Percentiles rank a stretch among this genome's conserved stretches.
phyloP scores from a whole-genome alignment of 2,329 filamentous ascomycete species.

The Fusarium cicatricum region DNA sequence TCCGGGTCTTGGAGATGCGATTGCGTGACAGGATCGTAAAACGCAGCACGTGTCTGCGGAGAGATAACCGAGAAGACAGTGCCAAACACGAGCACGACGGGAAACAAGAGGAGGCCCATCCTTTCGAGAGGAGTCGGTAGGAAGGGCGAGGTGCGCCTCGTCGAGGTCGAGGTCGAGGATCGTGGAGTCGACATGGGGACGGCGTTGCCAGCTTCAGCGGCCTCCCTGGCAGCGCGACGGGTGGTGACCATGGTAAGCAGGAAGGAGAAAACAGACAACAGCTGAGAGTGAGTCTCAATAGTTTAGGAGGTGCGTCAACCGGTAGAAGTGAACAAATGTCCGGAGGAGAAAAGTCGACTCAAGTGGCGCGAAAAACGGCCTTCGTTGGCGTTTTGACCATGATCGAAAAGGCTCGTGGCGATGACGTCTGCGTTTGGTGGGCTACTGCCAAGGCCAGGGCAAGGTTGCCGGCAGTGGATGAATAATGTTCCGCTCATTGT shows the following conservation, averaged over 20 bases:
- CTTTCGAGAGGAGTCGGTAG: conserved; percentile 76
- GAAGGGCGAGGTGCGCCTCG: conserved; percentile 61
- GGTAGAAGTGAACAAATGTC: background rate
- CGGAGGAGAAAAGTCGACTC: background rate
- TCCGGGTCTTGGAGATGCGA: conserved; percentile 65
- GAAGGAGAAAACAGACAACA: background rate
- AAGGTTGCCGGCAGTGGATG: conserved; percentile 11
- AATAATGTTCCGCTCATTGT: conserved; percentile 26
- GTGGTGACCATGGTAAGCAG: conserved; percentile 39
- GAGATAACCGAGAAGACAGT: conserved; percentile 82
- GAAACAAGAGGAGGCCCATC: conserved; percentile 74
- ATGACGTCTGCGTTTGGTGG: conserved; percentile 41
- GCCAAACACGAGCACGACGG: conserved; percentile 79
- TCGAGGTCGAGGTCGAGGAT: conserved; percentile 34
- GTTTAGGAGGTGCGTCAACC: background rate
- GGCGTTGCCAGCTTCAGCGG: conserved; percentile 17
- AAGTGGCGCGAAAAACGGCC: conserved; percentile 11
- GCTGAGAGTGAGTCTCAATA: background rate
- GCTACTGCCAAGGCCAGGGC: conserved; percentile 13
- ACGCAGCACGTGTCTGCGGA: conserved; percentile 70
- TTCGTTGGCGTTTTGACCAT: conserved; percentile 26
- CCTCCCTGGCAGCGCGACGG: conserved; percentile 38
- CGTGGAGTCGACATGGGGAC: conserved; percentile 21
- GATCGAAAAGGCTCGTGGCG: conserved; percentile 15
- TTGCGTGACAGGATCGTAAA: conserved; percentile 70